Base-by-base conservation (phyloP, 192 early-diverging fungal species). In the Coemansia sp. region DNA sequence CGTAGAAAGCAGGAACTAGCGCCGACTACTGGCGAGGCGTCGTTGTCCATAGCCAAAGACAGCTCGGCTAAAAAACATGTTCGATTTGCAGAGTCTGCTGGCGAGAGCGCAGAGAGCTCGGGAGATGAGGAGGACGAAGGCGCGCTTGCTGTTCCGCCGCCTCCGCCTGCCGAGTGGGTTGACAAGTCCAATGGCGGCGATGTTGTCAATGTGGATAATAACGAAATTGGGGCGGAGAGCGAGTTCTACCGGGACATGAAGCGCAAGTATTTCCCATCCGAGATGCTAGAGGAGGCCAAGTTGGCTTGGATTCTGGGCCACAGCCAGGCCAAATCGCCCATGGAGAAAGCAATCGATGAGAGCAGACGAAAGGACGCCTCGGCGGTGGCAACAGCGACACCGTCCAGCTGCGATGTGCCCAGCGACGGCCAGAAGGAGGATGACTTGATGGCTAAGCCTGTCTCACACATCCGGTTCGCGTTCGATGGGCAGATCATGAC, bases 401-500 rank as follows among this genome's bases (percentile, higher is more conserved):
- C 37, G 0, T 37, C 33, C 11, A 10, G 7, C 13, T 43, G 21
- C 40, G 21, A 69, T 18, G 21, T 8, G 8, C 35, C 55, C 6
- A 14, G 51, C 51, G 28, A 33, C 5, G n/a, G 5, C n/a, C 24
- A 14, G 51, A 13, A 16, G 1, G 67, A 34, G 4, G 59, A 56
- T 1, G 73, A 70, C 11, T 60, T 70, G 16, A 9, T 82, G 56
- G 36, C 38, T 1, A 63, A 67, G n/a, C 65, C 73, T 9, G 69
- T 84, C 4, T 74, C 87, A 0, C 79, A 85, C 23, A 66, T 86
- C 20, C 85, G 95, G 34, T 96, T 96, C 69, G 92, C 90, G 35
- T 92, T 97, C 48, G 72, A 86, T 26, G 95, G 93, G 10, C 75
- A 82, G 23, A 79, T 93, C 7, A 70, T 95, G 37, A 79, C 83